Percentiles rank a stretch among this genome's conserved stretches.
phyloP scores from a whole-genome alignment of 1,284 basidiomycete species.

The Apiotrichum porosum region DNA sequence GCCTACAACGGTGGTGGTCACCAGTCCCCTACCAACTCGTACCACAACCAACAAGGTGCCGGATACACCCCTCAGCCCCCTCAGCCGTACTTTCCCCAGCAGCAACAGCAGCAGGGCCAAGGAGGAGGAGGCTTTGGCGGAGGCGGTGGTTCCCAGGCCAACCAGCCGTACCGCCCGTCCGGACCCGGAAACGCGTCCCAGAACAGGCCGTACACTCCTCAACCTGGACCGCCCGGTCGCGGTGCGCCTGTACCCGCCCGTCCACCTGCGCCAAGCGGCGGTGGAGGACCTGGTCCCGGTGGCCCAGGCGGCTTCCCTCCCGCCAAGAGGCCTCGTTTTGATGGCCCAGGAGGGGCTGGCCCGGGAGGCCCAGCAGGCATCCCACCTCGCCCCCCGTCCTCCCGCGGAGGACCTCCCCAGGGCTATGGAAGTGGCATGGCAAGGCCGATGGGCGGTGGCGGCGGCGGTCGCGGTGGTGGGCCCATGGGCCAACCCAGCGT shows the following conservation, averaged over 20 bases:
- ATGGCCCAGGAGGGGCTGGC: constrained; percentile 55
- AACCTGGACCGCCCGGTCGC: constrained; percentile 5
- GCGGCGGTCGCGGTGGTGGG: constrained; percentile 24
- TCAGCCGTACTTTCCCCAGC: constrained; percentile 22
- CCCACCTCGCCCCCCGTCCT: constrained; percentile 21
- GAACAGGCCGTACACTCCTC: constrained; percentile 33
- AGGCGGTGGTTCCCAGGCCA: background rate
- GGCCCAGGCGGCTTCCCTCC: constrained; percentile 41
- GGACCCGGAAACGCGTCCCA: constrained; percentile 10
- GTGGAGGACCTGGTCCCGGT: constrained; percentile 7
- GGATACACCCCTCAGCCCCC: constrained; percentile 16
- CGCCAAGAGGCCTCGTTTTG: constrained; percentile 72
- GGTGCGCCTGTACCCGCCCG: background rate
- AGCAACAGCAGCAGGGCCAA: no score
- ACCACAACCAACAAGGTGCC: constrained; percentile 3
- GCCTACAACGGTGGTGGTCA: background rate
- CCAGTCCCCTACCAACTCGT: background rate
- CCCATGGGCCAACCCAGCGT: constrained; percentile 7
- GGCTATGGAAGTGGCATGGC: constrained; percentile 11
- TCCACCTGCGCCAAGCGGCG: constrained; percentile 6
- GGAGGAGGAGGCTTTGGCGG: background rate
- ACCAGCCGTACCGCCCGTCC: constrained; percentile 16
- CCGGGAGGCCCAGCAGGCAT: constrained; percentile 15
- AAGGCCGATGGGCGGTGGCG: constrained; percentile 33
- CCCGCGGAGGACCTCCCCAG: background rate